These are phyloP conservation scores for Xylariales sp. DNA, from an alignment of 2,329 filamentous ascomycete species.

Conservation along the genomic window DNA sequence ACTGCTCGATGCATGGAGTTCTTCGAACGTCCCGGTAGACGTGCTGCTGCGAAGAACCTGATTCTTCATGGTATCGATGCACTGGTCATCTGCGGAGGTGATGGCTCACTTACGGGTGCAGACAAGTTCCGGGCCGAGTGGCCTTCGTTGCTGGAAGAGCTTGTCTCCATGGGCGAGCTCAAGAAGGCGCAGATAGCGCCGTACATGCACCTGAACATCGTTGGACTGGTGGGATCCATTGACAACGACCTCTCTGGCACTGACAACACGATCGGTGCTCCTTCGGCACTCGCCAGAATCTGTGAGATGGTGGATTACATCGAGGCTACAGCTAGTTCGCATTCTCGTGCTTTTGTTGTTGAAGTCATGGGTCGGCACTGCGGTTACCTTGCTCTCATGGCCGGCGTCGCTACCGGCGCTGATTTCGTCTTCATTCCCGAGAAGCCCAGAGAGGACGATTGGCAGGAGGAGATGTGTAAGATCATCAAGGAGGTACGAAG, in stretches of 20 bases:
- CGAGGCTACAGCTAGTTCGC: conserved; percentile 88
- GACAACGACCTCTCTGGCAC: conserved; percentile 98
- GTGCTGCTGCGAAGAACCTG: conserved; percentile 90
- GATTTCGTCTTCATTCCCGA: conserved; percentile 98
- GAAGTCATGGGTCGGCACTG: conserved; percentile 99
- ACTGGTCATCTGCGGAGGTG: conserved; percentile 92
- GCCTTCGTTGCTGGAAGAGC: conserved; percentile 80
- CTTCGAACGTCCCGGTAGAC: conserved; percentile 78
- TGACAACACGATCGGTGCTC: conserved; percentile 95
- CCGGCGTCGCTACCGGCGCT: conserved; percentile 88
- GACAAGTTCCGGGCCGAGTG: conserved; percentile 91
- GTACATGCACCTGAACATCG: conserved; percentile 88
- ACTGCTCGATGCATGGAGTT: conserved; percentile 92
- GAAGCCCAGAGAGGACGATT: conserved; percentile 80
- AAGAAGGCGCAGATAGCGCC: conserved; percentile 65
- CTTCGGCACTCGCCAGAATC: conserved; percentile 87
- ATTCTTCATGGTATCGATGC: conserved; percentile 90
- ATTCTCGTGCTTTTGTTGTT: conserved; percentile 94
- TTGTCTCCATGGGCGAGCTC: conserved; percentile 70
- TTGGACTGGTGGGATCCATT: conserved; percentile 92
- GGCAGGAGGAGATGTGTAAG: conserved; percentile 81
- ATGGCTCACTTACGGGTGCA: conserved; percentile 91
- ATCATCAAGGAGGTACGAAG: conserved; percentile 64
- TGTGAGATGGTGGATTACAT: conserved; percentile 97
- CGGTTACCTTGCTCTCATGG: conserved; percentile 95